Percentiles rank a stretch among this genome's conserved stretches.
phyloP scores from a whole-genome alignment of 2,329 filamentous ascomycete species.

The Colletotrichum destructivum region DNA sequence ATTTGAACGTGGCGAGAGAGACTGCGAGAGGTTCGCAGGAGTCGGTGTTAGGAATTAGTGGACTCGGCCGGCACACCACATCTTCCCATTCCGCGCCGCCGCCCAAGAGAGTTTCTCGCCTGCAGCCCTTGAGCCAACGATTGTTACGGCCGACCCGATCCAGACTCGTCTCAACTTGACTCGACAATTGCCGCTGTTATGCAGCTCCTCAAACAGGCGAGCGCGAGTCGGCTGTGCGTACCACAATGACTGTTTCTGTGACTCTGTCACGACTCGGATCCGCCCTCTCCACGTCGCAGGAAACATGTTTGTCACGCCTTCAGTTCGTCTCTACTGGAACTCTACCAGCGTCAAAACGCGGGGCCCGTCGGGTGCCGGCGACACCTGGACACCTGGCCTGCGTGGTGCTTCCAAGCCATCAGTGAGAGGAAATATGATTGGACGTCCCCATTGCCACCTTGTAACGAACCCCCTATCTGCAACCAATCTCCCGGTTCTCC shows the following conservation, averaged over 20 bases:
- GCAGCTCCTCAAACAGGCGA: constrained; percentile 20
- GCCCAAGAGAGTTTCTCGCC: constrained; percentile 9
- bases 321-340: constrained; percentile 30
- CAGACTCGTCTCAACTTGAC: constrained; percentile 35
- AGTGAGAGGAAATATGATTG: not conserved
- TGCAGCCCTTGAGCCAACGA: not conserved
- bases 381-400: not conserved
- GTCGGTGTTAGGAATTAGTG: constrained; percentile 26
- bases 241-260: not conserved
- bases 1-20: constrained; percentile 9
- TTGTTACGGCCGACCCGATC: constrained; percentile 18
- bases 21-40: constrained; percentile 8
- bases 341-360: not conserved
- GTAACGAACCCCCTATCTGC: constrained; percentile 24
- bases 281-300: constrained; percentile 27
- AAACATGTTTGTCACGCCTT: constrained; percentile 17
- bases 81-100: constrained; percentile 11
- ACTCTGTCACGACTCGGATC: constrained; percentile 24
- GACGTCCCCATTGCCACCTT: not conserved
- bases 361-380: constrained; percentile 8
- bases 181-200: constrained; percentile 17
- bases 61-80: constrained; percentile 25
- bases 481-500: constrained; percentile 33
- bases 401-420: not conserved
- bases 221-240: constrained; percentile 5